Evolutionary conservation across 192 early-diverging fungal genomes (phyloP).

Genomic region (Backusella liffmaniae): DNA sequence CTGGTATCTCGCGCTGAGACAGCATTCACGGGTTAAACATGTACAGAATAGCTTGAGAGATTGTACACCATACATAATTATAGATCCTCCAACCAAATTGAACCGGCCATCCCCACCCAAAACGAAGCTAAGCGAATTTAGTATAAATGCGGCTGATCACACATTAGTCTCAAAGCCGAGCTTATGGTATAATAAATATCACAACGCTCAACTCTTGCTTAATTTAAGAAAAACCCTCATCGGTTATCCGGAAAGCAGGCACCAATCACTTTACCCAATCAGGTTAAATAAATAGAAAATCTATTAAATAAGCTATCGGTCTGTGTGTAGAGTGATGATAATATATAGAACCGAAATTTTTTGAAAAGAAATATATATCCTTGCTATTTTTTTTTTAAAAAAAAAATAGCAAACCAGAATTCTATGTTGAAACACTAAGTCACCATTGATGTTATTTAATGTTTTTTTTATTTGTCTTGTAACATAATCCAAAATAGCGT

Average conservation of each 20-base stretch:
- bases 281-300: not conserved
- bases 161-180: not conserved
- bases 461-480: not conserved
- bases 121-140: slow-evolving; percentile 35
- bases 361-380: not conserved
- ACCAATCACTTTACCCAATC: not conserved
- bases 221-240: not conserved
- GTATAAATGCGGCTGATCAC: slow-evolving; percentile 26
- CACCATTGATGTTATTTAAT: not conserved
- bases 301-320: not conserved
- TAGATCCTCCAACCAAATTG: slow-evolving; percentile 33
- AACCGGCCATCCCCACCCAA: slow-evolving; percentile 33
- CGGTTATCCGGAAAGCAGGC: not conserved
- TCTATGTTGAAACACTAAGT: not conserved
- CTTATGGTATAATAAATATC: not conserved
- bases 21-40: slow-evolving; percentile 35
- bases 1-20: slow-evolving; percentile 43
- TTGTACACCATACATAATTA: slow-evolving; percentile 30
- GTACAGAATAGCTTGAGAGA: slow-evolving; percentile 37
- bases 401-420: too few species aligned
- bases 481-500: not conserved
- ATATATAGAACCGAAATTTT: not conserved
- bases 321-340: not conserved
- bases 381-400: not conserved
- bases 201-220: not conserved